Base-by-base conservation (phyloP, 768 basidiomycete genomes). In the Tylopilus plumbeoviolaceoides region DNA sequence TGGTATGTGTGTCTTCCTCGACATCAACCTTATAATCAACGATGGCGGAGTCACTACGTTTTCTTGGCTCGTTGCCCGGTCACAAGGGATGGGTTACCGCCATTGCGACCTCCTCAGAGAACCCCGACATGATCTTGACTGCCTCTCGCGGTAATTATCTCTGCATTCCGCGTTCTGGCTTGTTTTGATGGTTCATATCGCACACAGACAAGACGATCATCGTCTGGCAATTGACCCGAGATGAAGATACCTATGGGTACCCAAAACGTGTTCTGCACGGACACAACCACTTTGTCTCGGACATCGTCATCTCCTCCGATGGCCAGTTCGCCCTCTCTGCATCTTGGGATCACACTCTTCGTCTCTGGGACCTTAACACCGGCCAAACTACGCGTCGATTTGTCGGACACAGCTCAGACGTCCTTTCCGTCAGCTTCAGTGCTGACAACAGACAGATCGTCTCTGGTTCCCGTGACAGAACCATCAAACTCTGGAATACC, bases 401-500 rank as follows among this genome's bases (percentile, higher is more conserved):
- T 70, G 90, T 98, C 62, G 97, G 97, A 61, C 97, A 99, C 81
- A 94, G 85, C 57, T 90, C 91, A 59, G 97, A 99, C 68, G 95
- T 99, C 59, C 83, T 99, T 54, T 97, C 94, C 61, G 97, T 99
- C 77, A 95, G 92, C 74, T 99, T 99, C 85, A 94, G 91, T 61
- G 97, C 97, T 54, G 97, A 99, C 76, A 98, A 99, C 85, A 81
- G 97, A 70, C 97, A 98, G 73, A 99, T 99, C 70, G 97, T 99
- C 63, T 97, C 94, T 48, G 97, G 94, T 50, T 95, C 94, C 57
- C 90, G 97, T 61, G 97, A 99, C 83, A 80, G 80, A 71, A 86
- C 90, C 38, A 99, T 99, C 81, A 99, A 98, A 75, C 90, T 99
- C 67, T 99, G 97, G 97, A 99, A 99, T 79, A 99, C 97, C 56